Evolutionary conservation across 768 basidiomycete genomes (phyloP), one percentile per base, ranked within the genome.

Genomic region (Pisolithus albus): DNA sequence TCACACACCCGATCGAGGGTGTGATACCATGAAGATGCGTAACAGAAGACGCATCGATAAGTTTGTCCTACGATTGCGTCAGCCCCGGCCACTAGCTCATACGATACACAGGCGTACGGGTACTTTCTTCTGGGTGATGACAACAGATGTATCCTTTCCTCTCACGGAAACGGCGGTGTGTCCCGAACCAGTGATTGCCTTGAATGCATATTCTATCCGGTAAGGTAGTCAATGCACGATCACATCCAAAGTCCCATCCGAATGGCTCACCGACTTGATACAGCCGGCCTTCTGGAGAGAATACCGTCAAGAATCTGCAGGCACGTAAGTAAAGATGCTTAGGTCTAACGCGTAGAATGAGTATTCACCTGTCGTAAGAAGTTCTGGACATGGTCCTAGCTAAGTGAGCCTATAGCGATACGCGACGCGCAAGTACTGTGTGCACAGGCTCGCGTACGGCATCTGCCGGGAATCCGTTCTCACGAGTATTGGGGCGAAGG

Each of bases 91-190:
- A 23, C 21, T 10, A 32, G 36, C 28, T 23, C n/a, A 1, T 23
- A 36, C 18, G 37, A 47, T 28, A 15, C 16, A 2, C 7, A 19
- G 23, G 80, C 90, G 59, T 62, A 97, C 95, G 26, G 96, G 92
- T 32, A 99, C 87, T 76, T 98, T 98, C 75, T 92, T 92, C 75
- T 98, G 96, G 19, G 95, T 97, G 61, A 99, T 93, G 39, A 97
- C 88, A 7, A 98, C 93, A 4, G 87, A 79, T 5, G 92, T 95
- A 60, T 98, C 94, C 68, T 91, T 23, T 1, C 21, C 21, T 23
- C 21, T 23, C 2, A 23, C 88, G 16, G 94, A 80, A 46, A 99
- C 79, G 1, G 94, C 83, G 2, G 96, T 98, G 63, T 97, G 92
- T 1, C 93, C 95, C 1, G 93, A 92, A 50, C 92, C 92, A 56